Evolutionary conservation across 768 basidiomycete genomes (phyloP).

Genomic region (Suillus bovinus): DNA sequence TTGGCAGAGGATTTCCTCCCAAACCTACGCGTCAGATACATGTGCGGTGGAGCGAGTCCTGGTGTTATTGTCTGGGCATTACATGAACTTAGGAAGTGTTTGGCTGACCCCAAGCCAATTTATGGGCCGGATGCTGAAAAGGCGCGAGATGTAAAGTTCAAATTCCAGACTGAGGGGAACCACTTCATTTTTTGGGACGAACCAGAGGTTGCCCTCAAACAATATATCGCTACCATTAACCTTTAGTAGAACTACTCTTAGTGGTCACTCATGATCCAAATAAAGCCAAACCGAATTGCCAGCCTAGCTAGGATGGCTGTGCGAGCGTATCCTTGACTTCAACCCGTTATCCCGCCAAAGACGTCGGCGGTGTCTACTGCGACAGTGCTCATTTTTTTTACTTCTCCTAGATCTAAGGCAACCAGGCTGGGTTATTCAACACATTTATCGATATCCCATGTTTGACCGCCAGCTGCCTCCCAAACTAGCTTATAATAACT

Average conservation of each 20-base stretch:
- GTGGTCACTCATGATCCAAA: background rate
- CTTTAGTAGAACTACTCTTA: background rate
- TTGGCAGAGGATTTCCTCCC: slow-evolving; percentile 11
- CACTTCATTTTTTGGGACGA: background rate
- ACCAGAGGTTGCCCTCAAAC: background rate
- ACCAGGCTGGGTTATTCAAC: background rate
- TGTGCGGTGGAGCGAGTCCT: slow-evolving; percentile 4
- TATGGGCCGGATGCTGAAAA: background rate
- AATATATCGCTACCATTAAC: background rate
- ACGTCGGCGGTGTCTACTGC: background rate
- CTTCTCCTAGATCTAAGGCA: background rate
- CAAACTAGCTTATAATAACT: slow-evolving; percentile 12
- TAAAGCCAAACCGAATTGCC: slow-evolving; percentile 1
- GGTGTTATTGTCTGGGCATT: background rate
- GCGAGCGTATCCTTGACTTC: background rate
- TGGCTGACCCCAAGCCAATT: slow-evolving; percentile 1
- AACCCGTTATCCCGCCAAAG: background rate
- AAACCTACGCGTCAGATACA: slow-evolving; percentile 6
- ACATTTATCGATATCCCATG: slow-evolving; percentile 1
- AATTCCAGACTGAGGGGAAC: background rate
- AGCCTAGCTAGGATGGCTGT: no score
- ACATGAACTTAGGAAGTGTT: slow-evolving; percentile 5
- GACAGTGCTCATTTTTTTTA: background rate
- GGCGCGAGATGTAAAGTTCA: background rate
- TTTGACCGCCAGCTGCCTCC: slow-evolving; percentile 16